Base-by-base conservation (phyloP, 495 filamentous ascomycete species). In the Xylaria castorea region DNA sequence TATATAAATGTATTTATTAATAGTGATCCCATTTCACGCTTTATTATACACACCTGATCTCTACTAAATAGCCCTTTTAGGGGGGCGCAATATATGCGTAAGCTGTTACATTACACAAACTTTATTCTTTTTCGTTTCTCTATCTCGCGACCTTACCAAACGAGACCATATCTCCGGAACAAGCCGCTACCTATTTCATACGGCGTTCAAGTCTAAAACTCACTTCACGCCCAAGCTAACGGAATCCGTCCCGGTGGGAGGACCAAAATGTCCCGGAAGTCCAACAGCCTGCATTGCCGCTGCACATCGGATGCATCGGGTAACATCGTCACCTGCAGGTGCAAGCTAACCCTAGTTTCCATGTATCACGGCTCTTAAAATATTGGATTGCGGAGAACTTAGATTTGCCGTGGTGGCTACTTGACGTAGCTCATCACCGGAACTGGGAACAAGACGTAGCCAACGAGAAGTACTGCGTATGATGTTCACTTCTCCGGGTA, bases 271-370 rank as follows among this genome's bases (percentile, higher is more conserved):
- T 38, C 25, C 34, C 51, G 51, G 36, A 64, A 30, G 22, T 70
- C 30, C 38, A 71, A 63, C 18, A 42, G 32, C 68, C 32, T 62
- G 46, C 70, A 66, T 57, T 71, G 38, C 62, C 16, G 70, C 70
- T 66, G 62, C 22, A 57, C 20, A 42, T 63, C 40, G 61, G 70
- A 58, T 58, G 36, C 60, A 38, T 66, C 61, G 61, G 48, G 70
- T 38, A 2, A 36, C 22, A 50, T 48, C 55, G 25, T 34, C 36
- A 46, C 48, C 40, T 46, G 60, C 70, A 71, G 34, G n/a, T 64
- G 44, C 38, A 67, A 27, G 64, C 46, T 36, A 36, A 53, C 44
- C 25, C 30, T 38, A 34, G 27, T 32, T 32, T 5, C 3, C 44
- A 18, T 30, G 55, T 36, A 20, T 60, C 16, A 36, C 8, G 48